Base-by-base conservation (phyloP, 495 filamentous ascomycete species). In the Trichoderma erinaceum region DNA sequence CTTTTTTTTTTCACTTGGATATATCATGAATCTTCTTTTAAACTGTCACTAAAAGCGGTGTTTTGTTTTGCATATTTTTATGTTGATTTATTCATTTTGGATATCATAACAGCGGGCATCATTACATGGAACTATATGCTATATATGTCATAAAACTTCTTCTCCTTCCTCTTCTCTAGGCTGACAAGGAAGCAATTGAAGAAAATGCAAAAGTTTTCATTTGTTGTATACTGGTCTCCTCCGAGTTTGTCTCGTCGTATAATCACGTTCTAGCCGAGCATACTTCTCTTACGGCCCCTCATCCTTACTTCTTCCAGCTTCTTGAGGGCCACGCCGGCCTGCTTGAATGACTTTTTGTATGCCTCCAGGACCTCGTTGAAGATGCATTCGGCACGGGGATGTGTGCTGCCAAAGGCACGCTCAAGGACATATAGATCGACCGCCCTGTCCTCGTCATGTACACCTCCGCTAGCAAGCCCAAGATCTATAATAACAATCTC, bases 361-460 rank as follows among this genome's bases (percentile, higher is more conserved):
- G 74, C 75, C 73, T 95, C 78, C 35, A 91, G 85, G 65, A 84
- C 73, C 68, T 80, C 79, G 16, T 80, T 78, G 75, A 97, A 97
- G 68, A 94, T 77, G 23, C 73, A 79, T 78, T 97, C 94, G 10
- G 92, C 90, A 68, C 86, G 85, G 4, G 95, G 93, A 84, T 99
- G 95, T 67, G 95, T 97, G 70, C 92, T 96, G 41, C 86, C 90
- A 80, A 98, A 97, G n/a, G 96, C 95, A 48, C 95, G 81, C 80
- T 99, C 95, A 68, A 99, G 81, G 29, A 99, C 95, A 78, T 99
- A 99, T 63, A 99, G 75, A 83, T 99, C 95, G 25, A 98, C 95
- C 5, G 96, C 96, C 66, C 91, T 85, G 75, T 99, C 96, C 78
- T 99, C 95, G 67, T 97, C 92, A 70, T 88, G 87, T n/a, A 83